Evolutionary conservation across 768 basidiomycete species (phyloP).

Genomic region (Trametes punicea): DNA sequence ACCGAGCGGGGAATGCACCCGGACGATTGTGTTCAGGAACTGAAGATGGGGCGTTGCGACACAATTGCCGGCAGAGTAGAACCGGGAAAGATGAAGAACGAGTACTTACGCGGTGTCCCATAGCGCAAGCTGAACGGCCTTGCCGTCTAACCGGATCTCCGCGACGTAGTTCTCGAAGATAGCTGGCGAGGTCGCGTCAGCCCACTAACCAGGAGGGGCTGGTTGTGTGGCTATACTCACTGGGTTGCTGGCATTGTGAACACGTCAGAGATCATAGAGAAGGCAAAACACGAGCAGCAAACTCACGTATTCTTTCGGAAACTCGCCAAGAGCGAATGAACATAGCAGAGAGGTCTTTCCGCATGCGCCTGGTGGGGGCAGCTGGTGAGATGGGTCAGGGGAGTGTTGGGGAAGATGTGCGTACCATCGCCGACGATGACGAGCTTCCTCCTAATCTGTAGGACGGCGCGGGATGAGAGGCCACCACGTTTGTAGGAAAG

Average conservation of each 20-base stretch:
- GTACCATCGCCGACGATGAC: slow-evolving; percentile 96
- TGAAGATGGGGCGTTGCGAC: neutral
- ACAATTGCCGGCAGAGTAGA: neutral
- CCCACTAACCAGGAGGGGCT: neutral
- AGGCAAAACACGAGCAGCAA: neutral
- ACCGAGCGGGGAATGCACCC: neutral
- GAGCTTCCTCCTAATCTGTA: slow-evolving; percentile 87
- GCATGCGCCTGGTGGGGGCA: slow-evolving; percentile 66
- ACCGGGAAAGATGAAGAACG: neutral
- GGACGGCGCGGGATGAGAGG: neutral
- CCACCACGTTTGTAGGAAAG: neutral
- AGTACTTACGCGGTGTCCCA: slow-evolving; percentile 94
- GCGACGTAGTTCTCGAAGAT: slow-evolving; percentile 99
- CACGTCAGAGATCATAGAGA: neutral
- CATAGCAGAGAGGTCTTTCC: slow-evolving; percentile 92
- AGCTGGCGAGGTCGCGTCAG: slow-evolving; percentile 45
- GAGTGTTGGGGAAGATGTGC: slow-evolving; percentile 23
- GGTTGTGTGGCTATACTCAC: slow-evolving; percentile 28
- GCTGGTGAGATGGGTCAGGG: slow-evolving; percentile 14
- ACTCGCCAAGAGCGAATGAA: slow-evolving; percentile 91
- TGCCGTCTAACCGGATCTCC: slow-evolving; percentile 95
- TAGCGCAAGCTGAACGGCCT: slow-evolving; percentile 92
- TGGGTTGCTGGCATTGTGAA: slow-evolving; percentile 40
- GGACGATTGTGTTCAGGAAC: neutral
- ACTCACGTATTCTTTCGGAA: slow-evolving; percentile 93